Base-by-base conservation (phyloP, 2,329 filamentous ascomycete species). In the Xylariaceae sp. region DNA sequence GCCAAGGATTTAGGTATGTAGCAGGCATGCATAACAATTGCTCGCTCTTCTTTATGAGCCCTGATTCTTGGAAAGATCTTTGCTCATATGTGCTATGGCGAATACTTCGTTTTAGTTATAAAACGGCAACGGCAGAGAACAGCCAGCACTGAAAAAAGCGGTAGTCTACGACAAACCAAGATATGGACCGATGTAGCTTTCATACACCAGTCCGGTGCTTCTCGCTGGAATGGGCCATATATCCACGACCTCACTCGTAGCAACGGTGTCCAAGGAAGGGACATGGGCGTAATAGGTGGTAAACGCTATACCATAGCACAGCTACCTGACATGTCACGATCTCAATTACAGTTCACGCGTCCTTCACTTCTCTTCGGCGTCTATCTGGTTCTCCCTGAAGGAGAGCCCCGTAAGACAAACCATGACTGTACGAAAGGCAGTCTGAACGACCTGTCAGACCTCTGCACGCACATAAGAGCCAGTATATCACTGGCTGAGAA, bases 201-300 rank as follows among this genome's bases (percentile, higher is more conserved):
- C 22, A 7, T 27, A 27, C 22, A 27, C 22, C 7, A 91, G 96
- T 75, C 92, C 92, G 53, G 77, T 96, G 67, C 77, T 96, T 67
- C 86, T 97, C 56, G 92, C 92, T 61, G 92, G 92, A 70, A 97
- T 97, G 92, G 96, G 96, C 79, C 90, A 96, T 58, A 92, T 92
- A 52, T 91, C 92, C 51, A 92, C 92, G 42, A 91, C 92, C 50
- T 91, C 89, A 78, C 86, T 97, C 66, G 92, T 92, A 49, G 92
- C 92, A 39, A 92, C 92, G 42, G 92, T 97, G 64, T 92, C 90
- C 63, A 96, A 97, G 92, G 92, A 45, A 92, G 92, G 62, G 92
- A 92, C 65, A 80, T 96, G 53, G 92, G 92, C 74, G 91, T 96
- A 64, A 90, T 97, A 63, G 92, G 92, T 58, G 92, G 92, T 69